Percentiles rank a stretch among this genome's conserved stretches.
Conservation (phyloP, 108 stramenopile species). For the Mediolabrus comicus region DNA sequence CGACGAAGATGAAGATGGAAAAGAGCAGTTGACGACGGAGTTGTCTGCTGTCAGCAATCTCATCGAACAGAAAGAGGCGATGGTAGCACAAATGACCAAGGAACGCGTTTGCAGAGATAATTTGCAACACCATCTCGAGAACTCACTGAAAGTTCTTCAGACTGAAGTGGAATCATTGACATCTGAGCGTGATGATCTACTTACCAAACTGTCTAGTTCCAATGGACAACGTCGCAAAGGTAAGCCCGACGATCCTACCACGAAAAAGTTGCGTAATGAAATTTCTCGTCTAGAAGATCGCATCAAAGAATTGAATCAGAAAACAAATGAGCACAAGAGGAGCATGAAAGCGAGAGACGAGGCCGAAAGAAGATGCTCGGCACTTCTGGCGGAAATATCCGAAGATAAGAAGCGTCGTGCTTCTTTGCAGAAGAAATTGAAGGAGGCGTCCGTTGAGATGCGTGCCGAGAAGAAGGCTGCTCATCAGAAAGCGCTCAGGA, state of each 20-base stretch:
- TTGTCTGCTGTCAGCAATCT: constrained; percentile 46
- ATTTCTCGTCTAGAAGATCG: constrained; percentile 37
- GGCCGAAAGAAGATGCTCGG: constrained; percentile 55
- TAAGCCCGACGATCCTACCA: constrained; percentile 23
- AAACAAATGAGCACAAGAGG: constrained; percentile 51
- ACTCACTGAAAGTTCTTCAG: constrained; percentile 45
- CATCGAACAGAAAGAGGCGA: constrained; percentile 63
- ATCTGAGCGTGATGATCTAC: constrained; percentile 35
- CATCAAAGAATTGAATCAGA: constrained; percentile 49
- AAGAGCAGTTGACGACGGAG: constrained; percentile 46
- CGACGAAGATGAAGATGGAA: constrained; percentile 25
- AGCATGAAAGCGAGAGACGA: constrained; percentile 49
- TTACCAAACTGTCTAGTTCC: constrained; percentile 21
- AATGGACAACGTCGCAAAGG: constrained; percentile 28
- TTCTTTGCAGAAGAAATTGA: constrained; percentile 53
- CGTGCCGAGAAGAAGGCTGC: constrained; percentile 58
- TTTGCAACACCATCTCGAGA: constrained; percentile 50
- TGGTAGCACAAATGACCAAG: constrained; percentile 41
- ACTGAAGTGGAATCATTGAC: constrained; percentile 54
- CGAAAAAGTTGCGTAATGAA: constrained; percentile 40
- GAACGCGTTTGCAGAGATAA: constrained; percentile 54
- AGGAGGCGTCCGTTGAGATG: constrained; percentile 50
- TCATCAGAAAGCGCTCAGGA: constrained; percentile 43
- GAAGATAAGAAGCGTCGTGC: constrained; percentile 59
- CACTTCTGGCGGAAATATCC: constrained; percentile 49